These are phyloP conservation scores for Artemisia tridentata DNA, from an alignment of 129 eudicot genomes.

Conservation along the genomic window DNA sequence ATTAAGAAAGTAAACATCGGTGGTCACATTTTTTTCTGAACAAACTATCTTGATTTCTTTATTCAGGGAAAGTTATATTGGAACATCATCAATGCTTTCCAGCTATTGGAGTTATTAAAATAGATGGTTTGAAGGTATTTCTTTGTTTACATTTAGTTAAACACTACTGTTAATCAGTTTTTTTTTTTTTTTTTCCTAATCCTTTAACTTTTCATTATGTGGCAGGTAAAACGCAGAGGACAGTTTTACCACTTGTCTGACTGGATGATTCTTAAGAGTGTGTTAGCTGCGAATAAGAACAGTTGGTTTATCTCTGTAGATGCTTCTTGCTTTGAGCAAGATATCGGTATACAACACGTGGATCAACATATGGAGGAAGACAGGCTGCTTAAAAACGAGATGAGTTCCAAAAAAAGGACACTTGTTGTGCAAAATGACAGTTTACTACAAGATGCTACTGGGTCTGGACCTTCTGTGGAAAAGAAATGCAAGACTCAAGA, in stretches of 20 bases:
- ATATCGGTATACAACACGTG: conserved; percentile 18
- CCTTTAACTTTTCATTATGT: conserved; percentile 21
- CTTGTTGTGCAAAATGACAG: conserved; percentile 14
- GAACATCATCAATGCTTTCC: conserved; percentile 73
- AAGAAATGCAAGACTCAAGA: conserved; percentile 42
- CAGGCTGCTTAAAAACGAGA: conserved; percentile 13
- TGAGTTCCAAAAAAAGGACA: conserved; percentile 23
- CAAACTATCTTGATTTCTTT: neutral
- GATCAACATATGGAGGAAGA: conserved; percentile 26
- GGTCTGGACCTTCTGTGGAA: conserved; percentile 31
- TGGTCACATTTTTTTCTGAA: neutral
- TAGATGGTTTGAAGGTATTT: conserved; percentile 62
- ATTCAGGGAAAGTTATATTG: too few species aligned
- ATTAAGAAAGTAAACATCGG: neutral
- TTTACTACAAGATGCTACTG: conserved; percentile 22
- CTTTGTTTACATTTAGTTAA: conserved; percentile 1
- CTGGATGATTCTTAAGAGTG: conserved; percentile 56
- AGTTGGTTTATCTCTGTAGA: conserved; percentile 58
- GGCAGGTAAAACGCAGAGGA: conserved; percentile 67
- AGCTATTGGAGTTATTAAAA: conserved; percentile 41
- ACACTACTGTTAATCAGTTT: neutral
- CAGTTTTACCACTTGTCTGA: conserved; percentile 57
- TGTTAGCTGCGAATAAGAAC: conserved; percentile 40
- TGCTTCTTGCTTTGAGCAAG: conserved; percentile 35
- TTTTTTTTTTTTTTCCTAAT: too few species aligned